phyloP scores from a whole-genome alignment of 306 rosid genomes.

The Betula pendula region DNA sequence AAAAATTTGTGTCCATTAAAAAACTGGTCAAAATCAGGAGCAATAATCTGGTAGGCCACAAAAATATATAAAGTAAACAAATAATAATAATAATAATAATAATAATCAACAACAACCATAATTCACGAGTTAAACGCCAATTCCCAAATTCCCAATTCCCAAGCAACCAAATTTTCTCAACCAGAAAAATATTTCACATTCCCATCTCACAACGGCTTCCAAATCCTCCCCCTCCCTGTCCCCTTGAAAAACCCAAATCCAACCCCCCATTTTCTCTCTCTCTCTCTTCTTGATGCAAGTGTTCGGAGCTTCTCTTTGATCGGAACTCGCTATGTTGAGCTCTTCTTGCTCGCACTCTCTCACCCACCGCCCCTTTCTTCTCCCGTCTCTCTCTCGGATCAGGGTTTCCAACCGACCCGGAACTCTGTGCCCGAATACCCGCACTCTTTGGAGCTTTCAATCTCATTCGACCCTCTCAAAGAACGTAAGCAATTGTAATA shows the following conservation, averaged over 20 bases:
- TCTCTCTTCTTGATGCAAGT: conserved; percentile 16
- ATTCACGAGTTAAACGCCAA: not conserved
- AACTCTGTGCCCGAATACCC: conserved; percentile 40
- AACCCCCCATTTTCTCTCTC: not conserved
- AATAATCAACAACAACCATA: not conserved
- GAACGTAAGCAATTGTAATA: conserved; percentile 35
- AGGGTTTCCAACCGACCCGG: conserved; percentile 47
- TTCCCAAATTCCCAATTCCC: not conserved
- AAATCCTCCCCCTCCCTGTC: not conserved
- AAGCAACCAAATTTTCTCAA: not conserved
- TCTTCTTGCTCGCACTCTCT: conserved; percentile 52
- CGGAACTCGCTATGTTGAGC: conserved; percentile 52
- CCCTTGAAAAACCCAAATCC: not conserved
- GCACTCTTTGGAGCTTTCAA: conserved; percentile 57
- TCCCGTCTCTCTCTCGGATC: conserved; percentile 31
- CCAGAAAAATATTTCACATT: not conserved
- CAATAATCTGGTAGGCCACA: not conserved
- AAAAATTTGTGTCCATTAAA: too few relatives aligned
- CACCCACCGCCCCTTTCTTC: conserved; percentile 53
- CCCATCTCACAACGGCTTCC: not conserved
- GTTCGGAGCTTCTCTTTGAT: conserved; percentile 20
- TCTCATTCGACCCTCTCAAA: conserved; percentile 39
- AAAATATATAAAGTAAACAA: not conserved
- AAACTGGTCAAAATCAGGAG: not conserved
- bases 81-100: too few relatives aligned